Evolutionary conservation across 2,329 filamentous ascomycete genomes (phyloP).

Genomic region (Scytalidium sp.): DNA sequence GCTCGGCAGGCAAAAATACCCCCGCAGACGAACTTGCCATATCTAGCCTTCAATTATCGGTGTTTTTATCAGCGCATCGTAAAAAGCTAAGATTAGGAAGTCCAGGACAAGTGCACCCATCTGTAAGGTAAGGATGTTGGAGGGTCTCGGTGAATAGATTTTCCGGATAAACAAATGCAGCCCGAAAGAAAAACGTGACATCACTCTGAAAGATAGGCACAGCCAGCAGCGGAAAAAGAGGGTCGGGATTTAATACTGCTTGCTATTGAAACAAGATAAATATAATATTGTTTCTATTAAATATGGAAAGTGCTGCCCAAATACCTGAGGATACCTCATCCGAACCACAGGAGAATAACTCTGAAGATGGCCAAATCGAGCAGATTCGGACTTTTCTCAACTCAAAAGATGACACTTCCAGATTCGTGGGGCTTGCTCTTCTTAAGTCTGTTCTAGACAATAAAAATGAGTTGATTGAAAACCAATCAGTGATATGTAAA

Average conservation of each 20-base stretch:
- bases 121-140: neutral
- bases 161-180: neutral
- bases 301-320: slow-evolving; percentile 3
- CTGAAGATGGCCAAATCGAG: slow-evolving; percentile 26
- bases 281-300: neutral
- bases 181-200: too few species aligned
- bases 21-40: slow-evolving; percentile 29
- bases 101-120: too few species aligned
- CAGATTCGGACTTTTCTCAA: slow-evolving; percentile 55
- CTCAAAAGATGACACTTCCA: slow-evolving; percentile 62
- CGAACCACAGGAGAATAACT: neutral
- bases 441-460: slow-evolving; percentile 65
- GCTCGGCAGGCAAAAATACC: slow-evolving; percentile 15
- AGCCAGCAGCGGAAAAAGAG: too few species aligned
- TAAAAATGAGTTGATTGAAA: slow-evolving; percentile 46
- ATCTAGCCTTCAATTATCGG: slow-evolving; percentile 10
- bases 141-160: slow-evolving; percentile 1
- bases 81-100: neutral
- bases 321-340: neutral
- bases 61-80: neutral
- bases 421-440: slow-evolving; percentile 65
- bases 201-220: too few species aligned
- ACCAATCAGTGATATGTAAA: slow-evolving; percentile 40
- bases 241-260: too few species aligned
- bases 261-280: neutral